Percentiles rank a stretch among this genome's conserved stretches.
These are phyloP conservation scores for Termitomyces sp. DNA, from an alignment of 768 basidiomycete species.

Conservation along the genomic window DNA sequence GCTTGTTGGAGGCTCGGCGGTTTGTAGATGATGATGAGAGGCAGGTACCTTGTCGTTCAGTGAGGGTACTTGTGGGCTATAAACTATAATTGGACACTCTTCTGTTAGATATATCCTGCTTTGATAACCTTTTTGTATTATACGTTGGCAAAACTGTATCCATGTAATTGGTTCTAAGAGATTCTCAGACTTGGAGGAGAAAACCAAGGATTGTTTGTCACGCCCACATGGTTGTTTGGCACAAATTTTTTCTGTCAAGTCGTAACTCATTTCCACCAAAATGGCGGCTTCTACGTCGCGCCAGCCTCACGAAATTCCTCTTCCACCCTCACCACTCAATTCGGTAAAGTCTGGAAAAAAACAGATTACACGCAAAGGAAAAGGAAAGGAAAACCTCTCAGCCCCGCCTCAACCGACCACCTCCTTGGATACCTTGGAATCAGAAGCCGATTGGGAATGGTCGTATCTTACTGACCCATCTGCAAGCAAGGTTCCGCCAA, in stretches of 20 bases:
- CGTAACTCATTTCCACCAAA: constrained; percentile 7
- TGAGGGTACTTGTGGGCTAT: constrained; percentile 59
- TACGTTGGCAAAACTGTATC: neutral
- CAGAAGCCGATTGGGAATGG: constrained; percentile 57
- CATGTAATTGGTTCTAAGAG: too few relatives aligned
- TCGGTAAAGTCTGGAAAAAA: constrained; percentile 18
- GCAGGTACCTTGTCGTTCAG: constrained; percentile 52
- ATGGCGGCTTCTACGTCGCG: constrained; percentile 44
- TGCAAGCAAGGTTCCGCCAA: constrained; percentile 60
- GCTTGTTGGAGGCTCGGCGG: constrained; percentile 56
- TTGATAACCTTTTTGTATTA: neutral
- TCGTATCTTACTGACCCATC: constrained; percentile 65
- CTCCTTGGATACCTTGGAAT: constrained; percentile 24
- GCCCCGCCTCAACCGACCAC: constrained; percentile 14
- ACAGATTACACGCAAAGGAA: constrained; percentile 38
- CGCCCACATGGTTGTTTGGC: too few relatives aligned
- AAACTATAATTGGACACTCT: constrained; percentile 30
- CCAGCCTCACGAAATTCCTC: constrained; percentile 31
- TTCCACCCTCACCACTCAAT: constrained; percentile 25
- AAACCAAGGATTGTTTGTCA: too few relatives aligned
- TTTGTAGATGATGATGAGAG: constrained; percentile 48
- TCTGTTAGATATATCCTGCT: neutral
- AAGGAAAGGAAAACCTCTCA: constrained; percentile 41
- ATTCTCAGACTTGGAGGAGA: too few relatives aligned
- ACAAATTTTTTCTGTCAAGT: constrained; percentile 26